Evolutionary conservation across 208 protist genomes (phyloP).

Genomic region (Trypanosomatidae sp.): DNA sequence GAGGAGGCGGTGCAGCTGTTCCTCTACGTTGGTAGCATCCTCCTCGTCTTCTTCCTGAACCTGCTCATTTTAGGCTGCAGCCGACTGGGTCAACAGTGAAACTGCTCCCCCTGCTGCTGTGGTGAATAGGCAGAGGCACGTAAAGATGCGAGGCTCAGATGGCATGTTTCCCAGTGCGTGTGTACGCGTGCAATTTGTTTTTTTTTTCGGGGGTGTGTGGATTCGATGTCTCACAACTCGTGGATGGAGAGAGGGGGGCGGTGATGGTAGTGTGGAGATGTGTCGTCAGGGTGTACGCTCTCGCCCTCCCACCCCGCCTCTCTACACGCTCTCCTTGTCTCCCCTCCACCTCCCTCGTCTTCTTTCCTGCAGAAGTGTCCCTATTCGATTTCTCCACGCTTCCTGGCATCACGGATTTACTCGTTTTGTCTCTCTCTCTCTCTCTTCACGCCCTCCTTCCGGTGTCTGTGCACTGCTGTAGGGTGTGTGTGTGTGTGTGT

Average conservation of each 20-base stretch:
- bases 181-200: not conserved
- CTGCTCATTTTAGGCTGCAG: slow-evolving; percentile 58
- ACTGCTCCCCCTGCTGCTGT: not conserved
- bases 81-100: slow-evolving; percentile 26
- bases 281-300: not conserved
- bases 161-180: not conserved
- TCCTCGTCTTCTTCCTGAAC: slow-evolving; percentile 51
- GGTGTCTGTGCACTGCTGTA: not conserved
- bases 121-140: not conserved
- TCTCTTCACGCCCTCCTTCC: not conserved
- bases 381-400: not conserved
- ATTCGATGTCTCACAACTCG: not conserved
- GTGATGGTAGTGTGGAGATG: not conserved
- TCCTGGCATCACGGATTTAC: no score
- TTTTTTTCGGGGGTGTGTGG: not conserved
- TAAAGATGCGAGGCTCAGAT: not conserved
- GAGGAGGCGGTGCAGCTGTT: slow-evolving; percentile 46
- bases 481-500: not conserved
- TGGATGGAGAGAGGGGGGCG: not conserved
- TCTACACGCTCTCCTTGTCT: not conserved
- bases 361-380: not conserved
- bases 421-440: not conserved
- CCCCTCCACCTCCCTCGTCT: not conserved
- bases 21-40: slow-evolving; percentile 49
- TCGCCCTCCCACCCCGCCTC: not conserved